These are phyloP conservation scores for Beta vulgaris DNA, from an alignment of 148 eudicot species.

Conservation along the genomic window DNA sequence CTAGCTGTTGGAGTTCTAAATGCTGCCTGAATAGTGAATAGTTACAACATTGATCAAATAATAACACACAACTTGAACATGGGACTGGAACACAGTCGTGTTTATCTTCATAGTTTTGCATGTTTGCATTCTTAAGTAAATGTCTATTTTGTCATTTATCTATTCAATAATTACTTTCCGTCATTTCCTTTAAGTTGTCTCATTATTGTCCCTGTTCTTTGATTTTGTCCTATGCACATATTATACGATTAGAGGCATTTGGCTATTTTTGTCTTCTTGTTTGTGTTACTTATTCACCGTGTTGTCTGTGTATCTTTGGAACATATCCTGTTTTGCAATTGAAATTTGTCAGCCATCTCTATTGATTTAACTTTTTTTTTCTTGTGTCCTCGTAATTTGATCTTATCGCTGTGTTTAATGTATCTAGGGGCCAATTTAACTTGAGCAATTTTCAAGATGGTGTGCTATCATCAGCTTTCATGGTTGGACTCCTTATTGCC, in stretches of 20 bases:
- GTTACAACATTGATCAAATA: too few species aligned
- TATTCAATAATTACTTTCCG: not conserved
- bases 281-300: not conserved
- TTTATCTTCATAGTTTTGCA: not conserved
- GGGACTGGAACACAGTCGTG: not conserved
- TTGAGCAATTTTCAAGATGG: constrained; percentile 92
- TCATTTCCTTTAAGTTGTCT: not conserved
- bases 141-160: not conserved
- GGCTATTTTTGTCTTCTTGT: not conserved
- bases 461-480: constrained; percentile 91
- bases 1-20: not conserved
- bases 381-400: not conserved
- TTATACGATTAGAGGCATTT: not conserved
- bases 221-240: not conserved
- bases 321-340: not conserved
- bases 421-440: constrained; percentile 70
- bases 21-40: not conserved
- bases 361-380: not conserved
- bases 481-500: constrained; percentile 94
- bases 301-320: not conserved
- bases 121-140: not conserved
- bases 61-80: not conserved
- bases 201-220: not conserved
- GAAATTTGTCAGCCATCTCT: not conserved
- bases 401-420: constrained; percentile 12